Evolutionary conservation across 2,329 filamentous ascomycete genomes (phyloP).

Genomic region (Aspergillus fijiensis): DNA sequence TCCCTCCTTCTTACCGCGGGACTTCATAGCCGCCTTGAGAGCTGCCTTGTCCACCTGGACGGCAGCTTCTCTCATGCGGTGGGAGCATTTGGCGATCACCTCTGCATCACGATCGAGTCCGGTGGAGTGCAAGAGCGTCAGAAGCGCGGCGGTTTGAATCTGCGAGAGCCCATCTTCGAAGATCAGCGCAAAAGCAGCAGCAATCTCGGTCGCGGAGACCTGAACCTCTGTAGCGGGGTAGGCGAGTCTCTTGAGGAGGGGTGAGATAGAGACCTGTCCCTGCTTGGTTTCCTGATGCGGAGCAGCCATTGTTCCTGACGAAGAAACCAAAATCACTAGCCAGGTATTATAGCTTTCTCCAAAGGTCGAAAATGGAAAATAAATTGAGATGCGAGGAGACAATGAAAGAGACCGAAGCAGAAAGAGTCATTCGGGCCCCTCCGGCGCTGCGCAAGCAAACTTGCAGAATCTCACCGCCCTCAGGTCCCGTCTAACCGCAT

Average conservation of each 20-base stretch:
- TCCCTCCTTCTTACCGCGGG: conserved; percentile 65
- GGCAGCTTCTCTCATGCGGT: conserved; percentile 79
- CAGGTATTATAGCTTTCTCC: background rate
- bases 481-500: conserved; percentile 12
- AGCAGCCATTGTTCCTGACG: conserved; percentile 26
- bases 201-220: conserved; percentile 77
- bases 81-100: conserved; percentile 81
- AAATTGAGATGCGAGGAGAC: background rate
- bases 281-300: conserved; percentile 26
- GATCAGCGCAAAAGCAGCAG: conserved; percentile 83
- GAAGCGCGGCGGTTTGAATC: conserved; percentile 79
- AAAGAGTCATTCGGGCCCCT: conserved; percentile 12
- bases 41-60: conserved; percentile 65
- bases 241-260: conserved; percentile 49
- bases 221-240: conserved; percentile 45
- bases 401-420: background rate
- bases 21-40: conserved; percentile 61
- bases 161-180: conserved; percentile 89
- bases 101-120: conserved; percentile 79
- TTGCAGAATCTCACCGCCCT: conserved; percentile 28
- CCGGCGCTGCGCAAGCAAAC: conserved; percentile 7
- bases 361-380: background rate
- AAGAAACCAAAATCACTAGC: background rate
- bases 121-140: conserved; percentile 91
- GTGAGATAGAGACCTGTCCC: conserved; percentile 47